phyloP scores from a whole-genome alignment of 2,329 filamentous ascomycete genomes.

The Aspergillaceae sp. region DNA sequence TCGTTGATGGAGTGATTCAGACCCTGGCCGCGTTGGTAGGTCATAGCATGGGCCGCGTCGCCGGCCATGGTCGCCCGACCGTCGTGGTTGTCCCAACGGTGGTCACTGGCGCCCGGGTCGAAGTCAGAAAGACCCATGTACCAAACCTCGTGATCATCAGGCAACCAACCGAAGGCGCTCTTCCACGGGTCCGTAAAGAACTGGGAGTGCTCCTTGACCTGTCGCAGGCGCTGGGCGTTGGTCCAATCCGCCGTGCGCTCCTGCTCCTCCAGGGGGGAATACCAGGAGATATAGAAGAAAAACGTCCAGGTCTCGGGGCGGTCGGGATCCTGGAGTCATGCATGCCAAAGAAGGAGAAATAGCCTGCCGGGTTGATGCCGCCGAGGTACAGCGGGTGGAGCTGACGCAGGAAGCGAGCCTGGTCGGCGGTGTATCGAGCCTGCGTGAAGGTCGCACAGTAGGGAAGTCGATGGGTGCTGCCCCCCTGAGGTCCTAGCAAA shows the following conservation, averaged over 20 bases:
- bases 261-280: constrained; percentile 33
- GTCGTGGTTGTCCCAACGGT: constrained; percentile 14
- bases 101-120: constrained; percentile 6
- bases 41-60: constrained; percentile 54
- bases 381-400: constrained; percentile 40
- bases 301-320: constrained; percentile 24
- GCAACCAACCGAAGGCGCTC: constrained; percentile 18
- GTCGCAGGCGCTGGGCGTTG: constrained; percentile 12
- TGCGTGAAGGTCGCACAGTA: constrained; percentile 41
- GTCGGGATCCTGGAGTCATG: constrained; percentile 16
- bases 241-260: constrained; percentile 7
- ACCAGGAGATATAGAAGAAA: constrained; percentile 43
- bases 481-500: constrained; percentile 22
- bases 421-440: constrained; percentile 33
- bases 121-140: constrained; percentile 11
- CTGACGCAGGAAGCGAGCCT: constrained; percentile 36
- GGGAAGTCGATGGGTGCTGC: constrained; percentile 31
- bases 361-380: constrained; percentile 36
- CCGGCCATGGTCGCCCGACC: constrained; percentile 43
- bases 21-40: constrained; percentile 51
- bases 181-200: constrained; percentile 39
- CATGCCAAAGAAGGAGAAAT: constrained; percentile 40
- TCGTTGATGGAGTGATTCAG: constrained; percentile 45
- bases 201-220: constrained; percentile 33
- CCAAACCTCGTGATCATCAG: constrained; percentile 13